phyloP scores from a whole-genome alignment of 1,284 basidiomycete species.

The Schizophyllum amplum region DNA sequence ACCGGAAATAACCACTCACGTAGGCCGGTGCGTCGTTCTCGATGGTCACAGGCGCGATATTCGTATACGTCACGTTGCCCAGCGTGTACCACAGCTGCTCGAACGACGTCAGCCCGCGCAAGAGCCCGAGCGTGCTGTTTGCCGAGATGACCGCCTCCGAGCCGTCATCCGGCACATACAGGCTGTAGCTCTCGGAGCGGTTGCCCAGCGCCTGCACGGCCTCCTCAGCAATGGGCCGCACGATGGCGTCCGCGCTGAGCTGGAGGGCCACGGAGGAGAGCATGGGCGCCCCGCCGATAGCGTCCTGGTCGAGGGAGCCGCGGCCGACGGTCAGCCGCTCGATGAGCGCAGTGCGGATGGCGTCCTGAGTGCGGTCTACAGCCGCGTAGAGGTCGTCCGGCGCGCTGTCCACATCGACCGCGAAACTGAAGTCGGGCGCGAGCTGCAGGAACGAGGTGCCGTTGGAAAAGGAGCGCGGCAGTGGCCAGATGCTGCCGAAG shows the following conservation, averaged over 20 bases:
- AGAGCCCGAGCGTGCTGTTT: conserved; percentile 68
- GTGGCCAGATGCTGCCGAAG: conserved; percentile 22
- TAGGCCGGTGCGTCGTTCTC: conserved; percentile 54
- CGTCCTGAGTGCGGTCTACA: conserved; percentile 28
- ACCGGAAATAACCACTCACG: conserved; percentile 41
- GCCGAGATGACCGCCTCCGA: conserved; percentile 53
- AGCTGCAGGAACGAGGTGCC: conserved; percentile 26
- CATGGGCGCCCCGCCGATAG: conserved; percentile 21
- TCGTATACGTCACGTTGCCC: conserved; percentile 41
- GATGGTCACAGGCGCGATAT: conserved; percentile 53
- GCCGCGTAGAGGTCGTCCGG: conserved; percentile 43
- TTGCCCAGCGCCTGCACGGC: conserved; percentile 42
- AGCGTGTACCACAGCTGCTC: conserved; percentile 67
- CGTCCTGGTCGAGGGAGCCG: conserved; percentile 30
- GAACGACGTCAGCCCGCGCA: conserved; percentile 79
- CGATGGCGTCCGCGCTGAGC: conserved; percentile 25
- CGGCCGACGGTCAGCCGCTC: conserved; percentile 42
- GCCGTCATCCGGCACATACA: conserved; percentile 56
- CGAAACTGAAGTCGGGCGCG: conserved; percentile 31
- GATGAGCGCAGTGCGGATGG: conserved; percentile 33
- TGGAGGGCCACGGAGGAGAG: conserved; percentile 31
- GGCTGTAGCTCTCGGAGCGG: conserved; percentile 60
- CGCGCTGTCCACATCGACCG: conserved; percentile 22
- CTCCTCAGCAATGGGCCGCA: conserved; percentile 44
- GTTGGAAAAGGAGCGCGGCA: conserved; percentile 22